A percentile compares a stretch with the other conserved stretches of the same genome.
Conservation (phyloP, 2,329 filamentous ascomycete species). For the Hypoxylon sp. region DNA sequence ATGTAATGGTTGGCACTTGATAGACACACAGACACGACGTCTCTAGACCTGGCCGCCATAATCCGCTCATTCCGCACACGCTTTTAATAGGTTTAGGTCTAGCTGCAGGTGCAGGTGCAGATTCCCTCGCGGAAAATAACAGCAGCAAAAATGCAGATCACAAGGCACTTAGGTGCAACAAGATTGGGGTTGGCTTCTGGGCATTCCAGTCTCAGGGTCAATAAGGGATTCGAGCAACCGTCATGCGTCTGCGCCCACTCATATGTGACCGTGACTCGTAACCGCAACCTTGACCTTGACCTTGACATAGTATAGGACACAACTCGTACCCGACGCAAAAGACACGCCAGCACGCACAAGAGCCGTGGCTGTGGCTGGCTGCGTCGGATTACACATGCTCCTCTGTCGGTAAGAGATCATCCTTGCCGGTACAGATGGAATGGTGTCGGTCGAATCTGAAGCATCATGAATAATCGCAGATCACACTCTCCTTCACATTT, state of each 20-base stretch:
- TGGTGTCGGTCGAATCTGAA: constrained; percentile 13
- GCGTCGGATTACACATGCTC: constrained; percentile 27
- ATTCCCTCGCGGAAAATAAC: constrained; percentile 13
- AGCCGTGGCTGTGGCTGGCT: constrained; percentile 34
- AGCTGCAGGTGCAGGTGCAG: neutral
- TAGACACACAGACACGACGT: constrained; percentile 18
- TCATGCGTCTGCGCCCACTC: neutral
- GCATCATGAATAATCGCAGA: constrained; percentile 22
- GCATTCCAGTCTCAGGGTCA: constrained; percentile 14
- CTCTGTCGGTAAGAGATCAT: constrained; percentile 13
- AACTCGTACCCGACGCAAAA: constrained; percentile 16
- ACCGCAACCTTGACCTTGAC: neutral
- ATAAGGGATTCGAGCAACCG: constrained; percentile 13
- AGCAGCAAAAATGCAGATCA: constrained; percentile 32
- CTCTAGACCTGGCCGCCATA: constrained; percentile 21
- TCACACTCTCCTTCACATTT: constrained; percentile 2
- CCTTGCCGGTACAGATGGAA: constrained; percentile 26
- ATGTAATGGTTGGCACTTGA: constrained; percentile 27
- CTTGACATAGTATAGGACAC: neutral
- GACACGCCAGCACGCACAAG: neutral
- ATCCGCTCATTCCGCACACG: constrained; percentile 33
- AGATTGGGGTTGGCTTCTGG: constrained; percentile 14
- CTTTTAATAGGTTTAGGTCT: constrained; percentile 14
- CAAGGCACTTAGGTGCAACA: constrained; percentile 14
- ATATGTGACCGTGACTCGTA: constrained; percentile 2